These are phyloP conservation scores for Lasiodiplodia sp. DNA, from an alignment of 2,329 filamentous ascomycete genomes.

Conservation along the genomic window DNA sequence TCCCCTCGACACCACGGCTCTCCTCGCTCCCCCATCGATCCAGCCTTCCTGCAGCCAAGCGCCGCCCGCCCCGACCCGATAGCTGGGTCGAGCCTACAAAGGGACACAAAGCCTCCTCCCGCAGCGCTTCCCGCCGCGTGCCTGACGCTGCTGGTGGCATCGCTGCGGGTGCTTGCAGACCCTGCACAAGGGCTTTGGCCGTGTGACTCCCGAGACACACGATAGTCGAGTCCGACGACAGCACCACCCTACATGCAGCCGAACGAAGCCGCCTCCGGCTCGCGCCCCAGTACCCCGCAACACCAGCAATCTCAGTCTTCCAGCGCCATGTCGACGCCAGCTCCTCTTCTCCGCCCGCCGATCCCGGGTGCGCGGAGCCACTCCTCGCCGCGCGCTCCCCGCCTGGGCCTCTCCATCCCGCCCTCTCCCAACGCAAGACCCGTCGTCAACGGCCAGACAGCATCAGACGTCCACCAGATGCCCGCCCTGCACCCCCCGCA, in stretches of 20 bases:
- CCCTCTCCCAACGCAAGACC: slow-evolving; percentile 84
- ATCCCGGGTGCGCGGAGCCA: slow-evolving; percentile 70
- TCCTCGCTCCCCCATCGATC: slow-evolving; percentile 16
- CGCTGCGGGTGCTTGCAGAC: slow-evolving; percentile 29
- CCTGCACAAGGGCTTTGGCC: slow-evolving; percentile 23
- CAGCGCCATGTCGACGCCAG: slow-evolving; percentile 72
- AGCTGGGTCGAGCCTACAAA: slow-evolving; percentile 21
- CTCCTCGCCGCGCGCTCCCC: slow-evolving; percentile 71
- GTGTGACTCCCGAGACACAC: slow-evolving; percentile 20
- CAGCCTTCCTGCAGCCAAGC: slow-evolving; percentile 29
- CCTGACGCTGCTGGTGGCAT: slow-evolving; percentile 24
- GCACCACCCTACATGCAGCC: slow-evolving; percentile 27
- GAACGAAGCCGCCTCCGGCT: slow-evolving; percentile 13
- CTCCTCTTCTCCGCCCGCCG: slow-evolving; percentile 82
- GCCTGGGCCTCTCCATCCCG: slow-evolving; percentile 88
- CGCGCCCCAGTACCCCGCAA: slow-evolving; percentile 27
- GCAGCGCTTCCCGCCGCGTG: slow-evolving; percentile 22
- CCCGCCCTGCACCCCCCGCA: slow-evolving; percentile 59
- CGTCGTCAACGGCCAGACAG: slow-evolving; percentile 67
- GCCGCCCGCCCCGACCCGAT: slow-evolving; percentile 22
- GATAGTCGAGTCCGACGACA: neutral
- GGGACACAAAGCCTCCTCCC: slow-evolving; percentile 21
- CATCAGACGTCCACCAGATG: slow-evolving; percentile 39
- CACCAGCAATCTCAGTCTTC: slow-evolving; percentile 25
- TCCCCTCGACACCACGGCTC: slow-evolving; percentile 23